Evolutionary conservation across 2,329 filamentous ascomycete species (phyloP), one percentile per base, ranked within the genome.

Genomic region (Ascochyta lentis): DNA sequence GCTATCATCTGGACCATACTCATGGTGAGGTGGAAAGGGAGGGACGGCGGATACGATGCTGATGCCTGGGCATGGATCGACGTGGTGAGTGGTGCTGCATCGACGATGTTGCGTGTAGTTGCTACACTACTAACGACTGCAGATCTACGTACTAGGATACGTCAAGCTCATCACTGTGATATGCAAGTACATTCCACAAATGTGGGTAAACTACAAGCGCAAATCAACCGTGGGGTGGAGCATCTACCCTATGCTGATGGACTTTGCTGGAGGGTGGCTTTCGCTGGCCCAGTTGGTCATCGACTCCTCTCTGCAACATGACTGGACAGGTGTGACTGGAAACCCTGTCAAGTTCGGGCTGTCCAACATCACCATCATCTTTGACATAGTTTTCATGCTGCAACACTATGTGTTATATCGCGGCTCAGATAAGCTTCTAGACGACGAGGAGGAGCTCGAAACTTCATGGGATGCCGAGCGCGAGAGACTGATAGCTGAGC

Each of bases 311-410:
- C 78, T 96, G 34, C 88, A 95, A 74, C 84, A 83, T 51, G 92
- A 96, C 78, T 97, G 94, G 93, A 90, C 88, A 43, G 95, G 94
- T 22, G 82, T 98, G 54, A 92, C 89, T 0, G 94, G 93, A 1
- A 98, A 98, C 74, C 91, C 92, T 0, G 89, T 95, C 65, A 99
- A 98, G 79, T 86, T 98, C 55, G 86, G 88, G 3, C 82, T 98
- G 38, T 90, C 91, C 13, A 94, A 96, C 69, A 86, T 96, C 41
- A 92, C 88, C 54, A 89, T 98, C 66, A 74, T 91, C 2, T 98
- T 96, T 73, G 94, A 98, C 72, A 61, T 89, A 29, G 81, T 96
- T 44, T 98, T 98, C 72, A 89, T 98, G 47, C 69, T 84, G 4
- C 95, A 99, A 78, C 95, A 98, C 76, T 98, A 93, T 67, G 79